These are phyloP conservation scores for Rosa chinensis DNA, from an alignment of 306 rosid genomes.

Conservation along the genomic window DNA sequence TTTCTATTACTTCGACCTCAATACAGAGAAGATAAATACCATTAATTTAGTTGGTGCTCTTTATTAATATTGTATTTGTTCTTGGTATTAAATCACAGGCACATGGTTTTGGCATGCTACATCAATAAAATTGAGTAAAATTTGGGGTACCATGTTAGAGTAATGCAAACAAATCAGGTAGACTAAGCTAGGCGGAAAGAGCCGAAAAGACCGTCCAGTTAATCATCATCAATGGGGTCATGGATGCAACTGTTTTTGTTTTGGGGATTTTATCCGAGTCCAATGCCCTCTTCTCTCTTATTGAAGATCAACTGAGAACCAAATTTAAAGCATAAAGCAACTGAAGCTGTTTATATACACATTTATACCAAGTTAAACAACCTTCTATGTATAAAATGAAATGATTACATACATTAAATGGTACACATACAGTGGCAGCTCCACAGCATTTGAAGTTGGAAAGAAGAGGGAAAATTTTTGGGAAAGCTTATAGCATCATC, in stretches of 20 bases:
- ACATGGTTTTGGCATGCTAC: background rate
- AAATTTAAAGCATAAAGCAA: conserved; percentile 28
- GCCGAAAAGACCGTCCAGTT: conserved; percentile 46
- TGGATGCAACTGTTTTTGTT: conserved; percentile 28
- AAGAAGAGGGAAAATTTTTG: conserved; percentile 46
- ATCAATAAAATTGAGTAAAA: conserved; percentile 1
- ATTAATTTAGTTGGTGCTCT: too few species aligned
- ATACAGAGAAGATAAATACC: background rate
- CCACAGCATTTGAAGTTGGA: conserved; percentile 34
- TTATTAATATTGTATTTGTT: background rate
- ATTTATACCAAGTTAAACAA: conserved; percentile 50
- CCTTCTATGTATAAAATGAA: conserved; percentile 67
- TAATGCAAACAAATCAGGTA: conserved; percentile 34
- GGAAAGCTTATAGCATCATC: conserved; percentile 37
- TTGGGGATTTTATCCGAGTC: conserved; percentile 38
- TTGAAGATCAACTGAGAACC: conserved; percentile 32
- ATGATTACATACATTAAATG: conserved; percentile 84
- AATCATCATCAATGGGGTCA: conserved; percentile 50
- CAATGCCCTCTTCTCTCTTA: conserved; percentile 21
- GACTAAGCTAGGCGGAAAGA: conserved; percentile 25
- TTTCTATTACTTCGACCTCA: background rate
- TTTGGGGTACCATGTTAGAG: conserved; percentile 19
- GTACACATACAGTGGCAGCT: conserved; percentile 43
- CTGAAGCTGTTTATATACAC: conserved; percentile 85
- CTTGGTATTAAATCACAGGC: background rate